Conservation (phyloP, 2,329 filamentous ascomycete genomes). For the Penicillium sp. region DNA sequence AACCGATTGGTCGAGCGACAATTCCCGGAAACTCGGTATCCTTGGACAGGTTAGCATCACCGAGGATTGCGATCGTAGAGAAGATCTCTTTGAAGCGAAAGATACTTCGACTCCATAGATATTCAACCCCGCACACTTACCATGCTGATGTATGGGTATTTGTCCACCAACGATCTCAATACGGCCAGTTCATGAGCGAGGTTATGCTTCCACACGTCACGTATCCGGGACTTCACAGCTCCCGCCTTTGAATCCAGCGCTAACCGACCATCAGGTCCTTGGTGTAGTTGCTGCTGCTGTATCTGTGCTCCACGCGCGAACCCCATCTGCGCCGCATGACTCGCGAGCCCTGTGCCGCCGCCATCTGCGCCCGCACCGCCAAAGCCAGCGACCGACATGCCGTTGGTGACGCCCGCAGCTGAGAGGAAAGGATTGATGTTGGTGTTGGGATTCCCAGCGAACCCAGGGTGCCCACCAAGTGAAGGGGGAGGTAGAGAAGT, state of each 20-base stretch:
- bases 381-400: constrained; percentile 54
- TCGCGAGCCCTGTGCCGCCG: constrained; percentile 66
- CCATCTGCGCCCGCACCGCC: constrained; percentile 53
- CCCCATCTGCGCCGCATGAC: constrained; percentile 80
- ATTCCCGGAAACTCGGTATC: constrained; percentile 99
- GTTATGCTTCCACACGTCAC: constrained; percentile 94
- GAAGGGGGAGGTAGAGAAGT: constrained; percentile 51
- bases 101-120: neutral
- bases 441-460: constrained; percentile 60
- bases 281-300: constrained; percentile 52
- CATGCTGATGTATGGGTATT: constrained; percentile 96
- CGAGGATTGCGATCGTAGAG: neutral
- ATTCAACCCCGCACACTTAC: constrained; percentile 50
- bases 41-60: constrained; percentile 45
- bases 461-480: constrained; percentile 63
- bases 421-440: constrained; percentile 62
- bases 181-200: constrained; percentile 84
- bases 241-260: constrained; percentile 54
- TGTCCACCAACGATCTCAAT: constrained; percentile 75
- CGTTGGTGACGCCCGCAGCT: constrained; percentile 49
- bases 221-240: constrained; percentile 70
- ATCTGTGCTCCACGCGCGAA: constrained; percentile 71
- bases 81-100: neutral
- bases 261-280: constrained; percentile 49
- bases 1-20: constrained; percentile 88